These are phyloP conservation scores for Aspergillus brunneoviolaceus DNA, from an alignment of 2,329 filamentous ascomycete genomes.

Conservation along the genomic window DNA sequence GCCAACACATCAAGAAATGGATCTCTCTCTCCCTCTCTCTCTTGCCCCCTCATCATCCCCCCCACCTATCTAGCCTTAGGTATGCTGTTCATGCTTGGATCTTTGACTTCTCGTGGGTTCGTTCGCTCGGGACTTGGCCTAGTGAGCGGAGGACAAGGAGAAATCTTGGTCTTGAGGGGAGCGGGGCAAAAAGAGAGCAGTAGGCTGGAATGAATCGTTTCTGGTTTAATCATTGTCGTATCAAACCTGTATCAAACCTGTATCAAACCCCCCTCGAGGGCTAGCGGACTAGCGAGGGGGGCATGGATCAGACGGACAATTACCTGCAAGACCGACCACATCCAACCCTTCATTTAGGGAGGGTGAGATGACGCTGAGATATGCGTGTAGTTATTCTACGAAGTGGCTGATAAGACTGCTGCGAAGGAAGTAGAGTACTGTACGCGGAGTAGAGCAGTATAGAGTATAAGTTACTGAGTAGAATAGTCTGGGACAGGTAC, in stretches of 20 bases:
- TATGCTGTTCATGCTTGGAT: neutral
- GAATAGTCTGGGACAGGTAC: neutral
- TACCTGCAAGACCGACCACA: neutral
- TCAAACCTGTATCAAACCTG: too few species aligned
- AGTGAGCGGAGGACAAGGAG: neutral
- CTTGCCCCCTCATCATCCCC: neutral
- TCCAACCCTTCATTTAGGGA: neutral
- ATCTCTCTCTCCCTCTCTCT: neutral
- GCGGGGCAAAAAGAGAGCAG: neutral
- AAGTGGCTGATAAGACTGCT: too few species aligned
- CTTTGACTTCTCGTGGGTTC: neutral
- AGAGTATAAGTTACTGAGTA: too few species aligned
- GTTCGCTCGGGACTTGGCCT: neutral
- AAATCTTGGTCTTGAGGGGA: neutral
- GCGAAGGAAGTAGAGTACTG: too few species aligned
- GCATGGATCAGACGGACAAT: neutral
- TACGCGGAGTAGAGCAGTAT: too few species aligned
- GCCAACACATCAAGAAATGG: slow-evolving; percentile 24
- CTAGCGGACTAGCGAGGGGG: neutral
- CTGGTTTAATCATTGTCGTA: too few species aligned
- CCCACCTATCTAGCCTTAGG: neutral
- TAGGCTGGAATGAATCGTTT: too few species aligned
- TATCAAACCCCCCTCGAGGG: too few species aligned
- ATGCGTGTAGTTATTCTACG: too few species aligned
- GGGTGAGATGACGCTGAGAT: too few species aligned